Percentiles rank a stretch among this genome's conserved stretches.
phyloP scores from a whole-genome alignment of 116 monocot genomes.

The Iris pallida region DNA sequence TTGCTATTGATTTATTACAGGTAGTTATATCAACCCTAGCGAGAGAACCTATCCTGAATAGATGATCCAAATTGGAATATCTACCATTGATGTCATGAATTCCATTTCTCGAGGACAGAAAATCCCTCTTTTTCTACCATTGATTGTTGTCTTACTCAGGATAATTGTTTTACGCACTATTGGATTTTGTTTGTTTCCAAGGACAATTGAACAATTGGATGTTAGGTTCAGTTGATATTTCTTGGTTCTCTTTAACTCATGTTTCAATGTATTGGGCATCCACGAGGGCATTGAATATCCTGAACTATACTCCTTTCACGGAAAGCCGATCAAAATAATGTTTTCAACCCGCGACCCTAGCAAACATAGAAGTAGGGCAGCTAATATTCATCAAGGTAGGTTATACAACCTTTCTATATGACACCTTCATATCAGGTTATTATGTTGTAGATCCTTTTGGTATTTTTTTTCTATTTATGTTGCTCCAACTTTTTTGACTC shows the following conservation, averaged over 20 bases:
- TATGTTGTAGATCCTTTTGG: neutral
- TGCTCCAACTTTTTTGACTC: neutral
- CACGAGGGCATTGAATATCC: conserved; percentile 62
- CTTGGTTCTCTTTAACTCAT: neutral
- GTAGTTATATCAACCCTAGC: conserved; percentile 99
- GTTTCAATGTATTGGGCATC: conserved; percentile 36
- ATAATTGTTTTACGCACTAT: no score
- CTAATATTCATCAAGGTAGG: conserved; percentile 93
- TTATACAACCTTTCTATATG: neutral
- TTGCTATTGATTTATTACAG: conserved; percentile 35
- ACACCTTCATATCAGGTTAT: neutral
- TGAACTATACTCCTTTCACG: conserved; percentile 82
- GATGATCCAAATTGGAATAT: conserved; percentile 99
- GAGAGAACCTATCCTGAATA: conserved; percentile 99
- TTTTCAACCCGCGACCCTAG: conserved; percentile 94
- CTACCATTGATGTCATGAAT: conserved; percentile 99
- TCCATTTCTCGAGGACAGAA: conserved; percentile 99
- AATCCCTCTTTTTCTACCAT: conserved; percentile 97
- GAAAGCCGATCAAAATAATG: conserved; percentile 88
- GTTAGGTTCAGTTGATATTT: neutral
- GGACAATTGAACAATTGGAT: neutral
- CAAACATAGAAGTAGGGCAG: conserved; percentile 66
- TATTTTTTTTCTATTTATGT: neutral
- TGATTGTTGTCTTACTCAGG: no score
- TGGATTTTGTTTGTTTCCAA: no score